Percentiles rank a stretch among this genome's conserved stretches.
Evolutionary conservation across 768 basidiomycete genomes (phyloP).

Genomic region (Sistotremastrum niveocremeum): DNA sequence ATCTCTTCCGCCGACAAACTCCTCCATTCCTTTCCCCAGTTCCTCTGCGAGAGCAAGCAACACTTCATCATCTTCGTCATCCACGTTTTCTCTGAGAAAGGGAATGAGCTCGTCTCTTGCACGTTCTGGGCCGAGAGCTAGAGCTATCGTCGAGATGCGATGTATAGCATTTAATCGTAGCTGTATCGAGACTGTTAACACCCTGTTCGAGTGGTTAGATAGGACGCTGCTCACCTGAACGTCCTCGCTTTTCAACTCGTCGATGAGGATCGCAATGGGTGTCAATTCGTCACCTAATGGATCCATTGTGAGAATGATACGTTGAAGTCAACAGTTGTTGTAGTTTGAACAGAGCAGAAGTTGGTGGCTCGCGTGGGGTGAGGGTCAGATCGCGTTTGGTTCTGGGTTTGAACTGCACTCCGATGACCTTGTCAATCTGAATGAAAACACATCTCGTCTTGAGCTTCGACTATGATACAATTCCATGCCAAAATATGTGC

Average conservation of each 20-base stretch:
- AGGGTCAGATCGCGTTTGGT: too few species aligned
- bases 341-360: neutral
- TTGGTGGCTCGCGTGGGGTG: slow-evolving; percentile 12
- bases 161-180: slow-evolving; percentile 93
- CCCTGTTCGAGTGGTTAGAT: too few species aligned
- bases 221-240: slow-evolving; percentile 40
- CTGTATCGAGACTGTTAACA: slow-evolving; percentile 10
- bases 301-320: slow-evolving; percentile 1
- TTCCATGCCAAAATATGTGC: too few species aligned
- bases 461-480: too few species aligned
- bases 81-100: slow-evolving; percentile 97
- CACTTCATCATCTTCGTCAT: slow-evolving; percentile 93
- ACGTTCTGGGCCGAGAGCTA: slow-evolving; percentile 90
- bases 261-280: slow-evolving; percentile 93
- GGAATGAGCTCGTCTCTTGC: slow-evolving; percentile 91
- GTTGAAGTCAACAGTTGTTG: neutral
- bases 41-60: slow-evolving; percentile 92
- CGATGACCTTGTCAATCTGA: too few species aligned
- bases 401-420: too few species aligned
- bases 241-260: slow-evolving; percentile 95
- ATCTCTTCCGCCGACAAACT: slow-evolving; percentile 86
- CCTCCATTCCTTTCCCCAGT: slow-evolving; percentile 80
- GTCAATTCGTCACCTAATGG: slow-evolving; percentile 43
- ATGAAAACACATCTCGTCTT: too few species aligned
- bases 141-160: slow-evolving; percentile 93